A percentile compares a stretch with the other conserved stretches of the same genome.
phyloP scores from a whole-genome alignment of 192 early-diverging fungal species.

The Phlyctochytrium arcticum region DNA sequence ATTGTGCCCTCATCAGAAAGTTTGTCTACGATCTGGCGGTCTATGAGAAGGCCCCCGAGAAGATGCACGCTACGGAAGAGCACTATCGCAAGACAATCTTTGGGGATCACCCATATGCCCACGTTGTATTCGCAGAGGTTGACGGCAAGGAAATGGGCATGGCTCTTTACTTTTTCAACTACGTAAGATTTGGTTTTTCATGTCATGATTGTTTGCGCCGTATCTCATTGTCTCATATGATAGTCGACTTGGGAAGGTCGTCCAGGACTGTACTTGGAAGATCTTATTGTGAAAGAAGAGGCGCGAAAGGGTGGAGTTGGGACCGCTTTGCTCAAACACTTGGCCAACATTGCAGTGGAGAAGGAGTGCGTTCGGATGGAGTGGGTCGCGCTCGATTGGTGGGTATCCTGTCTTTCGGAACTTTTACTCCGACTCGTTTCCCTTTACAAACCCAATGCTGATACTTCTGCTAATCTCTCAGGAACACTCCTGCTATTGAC shows the following conservation, averaged over 20 bases:
- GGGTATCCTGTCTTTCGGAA: not conserved
- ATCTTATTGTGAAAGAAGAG: conserved; percentile 67
- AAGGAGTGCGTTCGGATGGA: conserved; percentile 72
- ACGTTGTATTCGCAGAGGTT: conserved; percentile 64
- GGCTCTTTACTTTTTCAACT: conserved; percentile 85
- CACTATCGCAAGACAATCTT: conserved; percentile 62
- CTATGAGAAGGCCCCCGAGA: conserved; percentile 71
- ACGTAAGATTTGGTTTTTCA: conserved; percentile 21
- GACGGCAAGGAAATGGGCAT: conserved; percentile 59
- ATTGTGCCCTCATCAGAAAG: conserved; percentile 60
- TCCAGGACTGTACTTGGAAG: conserved; percentile 83
- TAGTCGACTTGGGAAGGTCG: conserved; percentile 39
- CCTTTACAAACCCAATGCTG: not conserved
- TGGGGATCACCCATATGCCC: conserved; percentile 56
- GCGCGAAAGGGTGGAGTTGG: conserved; percentile 68
- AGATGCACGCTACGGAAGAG: conserved; percentile 66
- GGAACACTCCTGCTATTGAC: conserved; percentile 70
- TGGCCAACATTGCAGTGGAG: conserved; percentile 62
- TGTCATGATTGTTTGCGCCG: not conserved
- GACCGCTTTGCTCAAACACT: conserved; percentile 56
- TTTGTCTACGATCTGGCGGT: conserved; percentile 72
- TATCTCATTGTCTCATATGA: not conserved
- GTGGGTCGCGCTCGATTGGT: conserved; percentile 80
- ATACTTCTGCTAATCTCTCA: not conserved
- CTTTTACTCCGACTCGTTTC: too few relatives aligned